Conservation (phyloP, 192 early-diverging fungal genomes). For the Coemansia sp. region DNA sequence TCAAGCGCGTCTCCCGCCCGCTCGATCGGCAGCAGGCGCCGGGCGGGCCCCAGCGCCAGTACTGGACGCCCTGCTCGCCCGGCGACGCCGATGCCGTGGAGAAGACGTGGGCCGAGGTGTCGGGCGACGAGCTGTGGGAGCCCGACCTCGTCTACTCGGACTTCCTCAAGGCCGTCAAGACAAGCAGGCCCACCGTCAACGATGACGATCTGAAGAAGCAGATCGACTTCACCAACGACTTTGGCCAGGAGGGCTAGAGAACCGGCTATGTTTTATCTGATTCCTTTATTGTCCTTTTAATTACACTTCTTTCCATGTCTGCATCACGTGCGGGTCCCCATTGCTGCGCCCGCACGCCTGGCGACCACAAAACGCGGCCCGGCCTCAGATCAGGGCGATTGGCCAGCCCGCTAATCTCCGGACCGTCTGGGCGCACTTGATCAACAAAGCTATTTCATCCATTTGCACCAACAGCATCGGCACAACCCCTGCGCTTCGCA, state of each 20-base stretch:
- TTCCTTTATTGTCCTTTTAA: no score
- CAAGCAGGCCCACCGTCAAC: slow-evolving; percentile 80
- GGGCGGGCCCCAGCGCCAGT: slow-evolving; percentile 30
- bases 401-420: no score
- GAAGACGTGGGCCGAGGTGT: slow-evolving; percentile 85
- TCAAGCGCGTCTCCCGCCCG: slow-evolving; percentile 62
- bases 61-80: slow-evolving; percentile 92
- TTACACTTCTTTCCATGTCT: no score
- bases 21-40: slow-evolving; percentile 10
- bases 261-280: no score
- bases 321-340: no score
- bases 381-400: no score
- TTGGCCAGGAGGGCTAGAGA: slow-evolving; percentile 63
- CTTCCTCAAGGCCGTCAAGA: slow-evolving; percentile 80
- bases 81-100: slow-evolving; percentile 85
- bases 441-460: no score
- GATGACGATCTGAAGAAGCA: slow-evolving; percentile 77
- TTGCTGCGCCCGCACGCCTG: no score
- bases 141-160: slow-evolving; percentile 83
- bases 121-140: slow-evolving; percentile 84
- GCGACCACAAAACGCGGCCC: no score
- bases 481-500: no score
- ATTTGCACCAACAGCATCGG: no score
- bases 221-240: slow-evolving; percentile 87
- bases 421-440: no score